Evolutionary conservation across 495 filamentous ascomycete species (phyloP).

Genomic region (Penicillium antarcticum): DNA sequence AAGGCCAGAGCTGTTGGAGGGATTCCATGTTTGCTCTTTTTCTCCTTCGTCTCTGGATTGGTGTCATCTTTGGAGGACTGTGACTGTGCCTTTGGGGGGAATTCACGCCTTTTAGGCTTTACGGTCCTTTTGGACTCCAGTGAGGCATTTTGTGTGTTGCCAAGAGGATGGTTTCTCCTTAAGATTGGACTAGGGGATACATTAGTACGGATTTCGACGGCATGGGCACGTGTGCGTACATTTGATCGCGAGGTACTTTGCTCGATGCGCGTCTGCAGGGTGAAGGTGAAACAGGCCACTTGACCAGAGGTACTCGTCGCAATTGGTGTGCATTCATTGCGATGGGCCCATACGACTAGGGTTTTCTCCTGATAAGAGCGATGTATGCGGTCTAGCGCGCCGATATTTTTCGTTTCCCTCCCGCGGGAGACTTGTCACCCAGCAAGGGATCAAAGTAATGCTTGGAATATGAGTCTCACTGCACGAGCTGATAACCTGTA

Average conservation of each 20-base stretch:
- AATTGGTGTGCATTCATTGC: conserved; percentile 15
- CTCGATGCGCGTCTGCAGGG: conserved; percentile 15
- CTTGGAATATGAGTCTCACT: too few relatives aligned
- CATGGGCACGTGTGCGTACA: too few relatives aligned
- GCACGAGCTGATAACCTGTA: too few relatives aligned
- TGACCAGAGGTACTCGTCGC: conserved; percentile 5
- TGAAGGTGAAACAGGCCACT: not conserved
- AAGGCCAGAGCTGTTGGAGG: conserved; percentile 36
- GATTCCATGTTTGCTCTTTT: conserved; percentile 19
- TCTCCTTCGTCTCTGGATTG: not conserved
- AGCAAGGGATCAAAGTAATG: too few relatives aligned
- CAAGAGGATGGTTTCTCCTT: too few relatives aligned
- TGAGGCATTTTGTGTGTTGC: too few relatives aligned
- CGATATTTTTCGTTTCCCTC: not conserved
- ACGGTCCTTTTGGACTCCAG: too few relatives aligned
- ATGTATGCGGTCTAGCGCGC: not conserved
- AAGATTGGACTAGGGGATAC: too few relatives aligned
- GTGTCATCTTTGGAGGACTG: not conserved
- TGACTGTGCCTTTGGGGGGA: not conserved
- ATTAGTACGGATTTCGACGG: too few relatives aligned
- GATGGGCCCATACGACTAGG: not conserved
- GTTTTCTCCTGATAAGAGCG: not conserved
- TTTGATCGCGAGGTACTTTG: conserved; percentile 12
- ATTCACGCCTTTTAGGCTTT: too few relatives aligned
- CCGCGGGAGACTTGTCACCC: not conserved